Evolutionary conservation across 805 yeast genomes (phyloP), one percentile per base, ranked within the genome.

Genomic region (Ogataea ganodermae): DNA sequence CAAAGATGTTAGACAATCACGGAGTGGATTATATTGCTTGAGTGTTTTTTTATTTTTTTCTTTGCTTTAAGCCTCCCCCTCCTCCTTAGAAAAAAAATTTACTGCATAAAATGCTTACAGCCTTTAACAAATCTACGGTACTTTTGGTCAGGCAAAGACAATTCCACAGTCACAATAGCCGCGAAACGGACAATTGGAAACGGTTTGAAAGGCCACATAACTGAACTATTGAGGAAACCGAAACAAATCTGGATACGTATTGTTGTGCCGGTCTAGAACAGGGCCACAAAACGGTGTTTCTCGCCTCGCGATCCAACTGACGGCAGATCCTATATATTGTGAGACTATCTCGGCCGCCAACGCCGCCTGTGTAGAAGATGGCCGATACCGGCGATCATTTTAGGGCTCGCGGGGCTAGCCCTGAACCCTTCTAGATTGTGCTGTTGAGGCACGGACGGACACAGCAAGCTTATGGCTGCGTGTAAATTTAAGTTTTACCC

Each of bases 361-460:
- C 8, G 24, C 24, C 24, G 24, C 8, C 8, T 22, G 24, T 6
- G 24, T 22, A n/a, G n/a, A n/a, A n/a, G n/a, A n/a, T n/a, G n/a
- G n/a, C n/a, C n/a, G n/a, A n/a, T 22, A 22, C 6, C 24, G 24
- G 24, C 24, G 24, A 22, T 22, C 24, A 6, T 22, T 22, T 22
- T n/a, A n/a, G n/a, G n/a, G n/a, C n/a, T n/a, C n/a, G n/a, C n/a
- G 16, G 16, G 33, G 33, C 33, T 30, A 30, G 33, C 33, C 33
- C 33, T 8, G 3, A 13, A 27, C n/a, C n/a, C n/a, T n/a, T n/a
- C n/a, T n/a, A n/a, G n/a, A n/a, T n/a, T n/a, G n/a, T n/a, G n/a
- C n/a, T n/a, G n/a, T 24, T 10, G 7, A 24, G 27, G 27, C 27
- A 8, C n/a, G n/a, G n/a, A n/a, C n/a, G n/a, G n/a, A n/a, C n/a